Evolutionary conservation across 768 basidiomycete species (phyloP).

Genomic region (Boletus subcaerulescens): DNA sequence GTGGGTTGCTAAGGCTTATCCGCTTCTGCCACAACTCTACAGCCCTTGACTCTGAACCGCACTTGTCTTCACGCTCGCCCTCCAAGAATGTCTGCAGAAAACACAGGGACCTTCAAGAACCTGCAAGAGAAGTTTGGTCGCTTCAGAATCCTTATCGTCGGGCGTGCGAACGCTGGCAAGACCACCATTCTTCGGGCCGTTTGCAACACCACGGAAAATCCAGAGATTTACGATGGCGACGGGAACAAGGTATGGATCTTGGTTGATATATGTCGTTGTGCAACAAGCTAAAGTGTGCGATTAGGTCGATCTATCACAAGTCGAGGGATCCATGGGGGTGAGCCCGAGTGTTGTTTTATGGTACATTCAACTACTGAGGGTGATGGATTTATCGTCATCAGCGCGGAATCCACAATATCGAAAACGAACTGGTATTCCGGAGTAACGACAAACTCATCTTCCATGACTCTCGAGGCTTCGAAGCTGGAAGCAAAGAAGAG

Average conservation of each 20-base stretch:
- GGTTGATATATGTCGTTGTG: background rate
- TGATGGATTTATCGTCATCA: background rate
- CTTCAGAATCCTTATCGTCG: background rate
- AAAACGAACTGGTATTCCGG: slow-evolving; percentile 1
- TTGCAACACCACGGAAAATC: slow-evolving; percentile 1
- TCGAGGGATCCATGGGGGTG: background rate
- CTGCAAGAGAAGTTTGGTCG: background rate
- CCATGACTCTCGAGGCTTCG: background rate
- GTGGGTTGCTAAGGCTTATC: too few species aligned
- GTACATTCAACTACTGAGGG: background rate
- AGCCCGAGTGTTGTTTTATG: background rate
- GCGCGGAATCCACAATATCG: background rate
- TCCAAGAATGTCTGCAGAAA: background rate
- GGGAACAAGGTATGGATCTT: background rate
- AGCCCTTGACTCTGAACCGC: too few species aligned
- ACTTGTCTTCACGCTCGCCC: too few species aligned
- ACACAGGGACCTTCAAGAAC: background rate
- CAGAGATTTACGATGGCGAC: slow-evolving; percentile 4
- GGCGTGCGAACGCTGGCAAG: slow-evolving; percentile 7
- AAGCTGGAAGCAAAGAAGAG: background rate
- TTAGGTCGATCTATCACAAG: slow-evolving; percentile 2
- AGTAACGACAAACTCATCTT: slow-evolving; percentile 4
- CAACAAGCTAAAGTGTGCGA: background rate
- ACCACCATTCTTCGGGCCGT: slow-evolving; percentile 4
- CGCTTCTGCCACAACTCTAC: too few species aligned